Base-by-base conservation (phyloP, 1,139 yeast species). In the Geotrichum restrictum region DNA sequence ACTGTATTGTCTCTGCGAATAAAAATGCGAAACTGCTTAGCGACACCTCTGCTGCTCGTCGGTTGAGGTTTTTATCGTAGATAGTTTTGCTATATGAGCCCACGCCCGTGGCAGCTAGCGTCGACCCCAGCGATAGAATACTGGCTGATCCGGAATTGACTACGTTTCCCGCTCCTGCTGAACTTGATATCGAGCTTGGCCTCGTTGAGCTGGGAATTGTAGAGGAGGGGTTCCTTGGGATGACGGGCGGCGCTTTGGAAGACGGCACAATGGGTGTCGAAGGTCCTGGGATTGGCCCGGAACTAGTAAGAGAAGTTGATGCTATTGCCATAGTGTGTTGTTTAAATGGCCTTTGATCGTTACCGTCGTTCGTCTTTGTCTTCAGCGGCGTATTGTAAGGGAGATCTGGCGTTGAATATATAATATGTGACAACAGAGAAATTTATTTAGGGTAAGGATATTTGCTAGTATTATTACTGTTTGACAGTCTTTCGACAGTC, bases 1-100 rank as follows among this genome's bases (percentile, higher is more conserved):
- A 82, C 60, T 80, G 82, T 19, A 88, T 83, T 32, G 85, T 77
- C 61, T 85, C 94, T 64, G 85, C 74, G 64, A 86, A 87, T 21
- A 88, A 70, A 60, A 82, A 85, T 34, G 89, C 79, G 54, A 88
- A 72, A 1, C 89, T 75, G 8, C 88, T 76, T 29, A 85, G 65
- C 57, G 82, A 82, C 37, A 86, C 82, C 55, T 86, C 93, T 32
- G 80, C 78, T 14, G 80, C 75, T 57, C 83, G 78, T 59, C 91
- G 79, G 55, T 78, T 79, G 47, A 81, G 73, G 62, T 83, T 85
- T 58, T 80, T 79, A 62, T 87, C 95, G 61, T 85, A 88, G 40
- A 86, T 82, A 21, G 69, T 57, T 7, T 54, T 54, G 16, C 38
- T 11, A 3, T 39, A 16, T 11, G 45, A 24, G 7, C 48, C 22